Base-by-base conservation (phyloP, 768 basidiomycete species). In the Nevesoporus exiguus region DNA sequence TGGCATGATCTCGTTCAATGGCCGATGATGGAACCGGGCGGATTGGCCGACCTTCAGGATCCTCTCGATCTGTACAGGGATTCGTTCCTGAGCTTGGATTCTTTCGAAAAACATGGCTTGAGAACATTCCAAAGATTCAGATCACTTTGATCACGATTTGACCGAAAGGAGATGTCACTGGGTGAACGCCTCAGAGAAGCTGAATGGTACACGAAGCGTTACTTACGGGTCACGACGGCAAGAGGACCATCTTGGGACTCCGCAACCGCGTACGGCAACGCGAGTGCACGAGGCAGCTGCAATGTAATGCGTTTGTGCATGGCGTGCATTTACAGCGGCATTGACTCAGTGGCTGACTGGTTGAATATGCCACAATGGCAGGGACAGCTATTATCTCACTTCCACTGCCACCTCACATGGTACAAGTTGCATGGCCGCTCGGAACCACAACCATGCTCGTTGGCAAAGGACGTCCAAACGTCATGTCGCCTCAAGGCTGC, bases 211-310 rank as follows among this genome's bases (percentile, higher is more conserved):
- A 51, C 45, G 17, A 24, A 14, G 3, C n/a, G 21, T 21, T 55
- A 42, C 27, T n/a, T 29, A 29, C 27, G 27, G 27, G 27, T 29
- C 27, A n/a, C 8, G 51, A 36, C 19, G 3, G 45, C 40, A 46
- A 33, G 13, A 15, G 36, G 10, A 43, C 46, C 25, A 27, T 40
- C 62, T 51, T 64, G 50, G 54, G 51, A 63, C 61, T 52, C 61
- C 53, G 61, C 57, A 63, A 44, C 44, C 46, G 52, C 34, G 30
- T 59, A 48, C 63, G 60, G 66, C 54, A 65, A 52, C 22, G 53
- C 27, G 31, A 43, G 22, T n/a, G 61, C 63, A 70, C 58, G 61
- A 66, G 67, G 63, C 55, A 30, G 60, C 46, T 48, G 55, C 56
- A 55, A 41, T 45, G 57, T 61, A 57, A 56, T 60, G 57, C 55